Conservation (phyloP, 495 filamentous ascomycete species). For the Lasiosphaeria miniovina region DNA sequence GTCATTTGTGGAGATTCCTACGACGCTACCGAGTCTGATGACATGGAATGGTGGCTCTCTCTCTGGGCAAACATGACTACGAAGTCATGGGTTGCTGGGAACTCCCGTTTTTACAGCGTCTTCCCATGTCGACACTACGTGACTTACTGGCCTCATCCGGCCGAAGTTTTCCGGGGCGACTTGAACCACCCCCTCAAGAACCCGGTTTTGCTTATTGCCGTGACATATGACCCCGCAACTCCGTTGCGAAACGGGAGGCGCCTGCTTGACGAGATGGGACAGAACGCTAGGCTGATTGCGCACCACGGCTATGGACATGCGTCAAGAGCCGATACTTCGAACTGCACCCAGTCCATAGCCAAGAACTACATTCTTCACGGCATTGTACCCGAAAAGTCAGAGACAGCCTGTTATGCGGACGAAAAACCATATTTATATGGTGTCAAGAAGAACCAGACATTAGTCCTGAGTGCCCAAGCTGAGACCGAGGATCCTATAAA, state of each 20-base stretch:
- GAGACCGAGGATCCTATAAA: conserved; percentile 21
- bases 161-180: conserved; percentile 43
- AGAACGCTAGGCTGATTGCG: conserved; percentile 40
- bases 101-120: conserved; percentile 40
- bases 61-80: conserved; percentile 45
- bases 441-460: conserved; percentile 8
- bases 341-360: conserved; percentile 40
- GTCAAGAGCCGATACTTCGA: conserved; percentile 36
- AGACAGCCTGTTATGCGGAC: conserved; percentile 43
- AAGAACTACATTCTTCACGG: conserved; percentile 39
- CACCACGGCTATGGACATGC: conserved; percentile 50
- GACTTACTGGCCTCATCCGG: conserved; percentile 42
- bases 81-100: conserved; percentile 42
- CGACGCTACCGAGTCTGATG: conserved; percentile 39
- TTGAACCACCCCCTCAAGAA: conserved; percentile 39
- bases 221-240: conserved; percentile 48
- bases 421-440: conserved; percentile 39
- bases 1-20: conserved; percentile 46
- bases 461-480: neutral
- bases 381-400: conserved; percentile 33
- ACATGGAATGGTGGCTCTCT: conserved; percentile 40
- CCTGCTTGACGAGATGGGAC: conserved; percentile 41
- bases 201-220: conserved; percentile 44
- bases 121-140: conserved; percentile 43
- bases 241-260: conserved; percentile 45